Percentiles rank a stretch among this genome's conserved stretches.
Evolutionary conservation across 208 protist species (phyloP).

Genomic region (Sergeia podlipaevii): DNA sequence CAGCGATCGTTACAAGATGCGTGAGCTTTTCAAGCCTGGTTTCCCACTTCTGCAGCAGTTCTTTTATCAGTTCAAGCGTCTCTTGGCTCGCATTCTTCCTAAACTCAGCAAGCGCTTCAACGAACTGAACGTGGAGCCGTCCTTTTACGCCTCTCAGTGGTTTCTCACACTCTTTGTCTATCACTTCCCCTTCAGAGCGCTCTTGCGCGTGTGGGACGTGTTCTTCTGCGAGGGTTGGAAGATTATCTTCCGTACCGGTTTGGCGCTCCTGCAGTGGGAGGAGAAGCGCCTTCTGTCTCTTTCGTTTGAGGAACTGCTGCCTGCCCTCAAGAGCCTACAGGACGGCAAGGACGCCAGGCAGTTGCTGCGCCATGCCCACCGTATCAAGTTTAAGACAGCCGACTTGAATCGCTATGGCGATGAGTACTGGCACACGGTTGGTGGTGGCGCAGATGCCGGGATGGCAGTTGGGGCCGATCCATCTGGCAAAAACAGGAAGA

Average conservation of each 20-base stretch:
- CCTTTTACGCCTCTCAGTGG: constrained; percentile 92
- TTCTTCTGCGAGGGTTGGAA: constrained; percentile 94
- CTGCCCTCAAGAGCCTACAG: constrained; percentile 81
- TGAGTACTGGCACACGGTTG: constrained; percentile 68
- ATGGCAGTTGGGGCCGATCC: neutral
- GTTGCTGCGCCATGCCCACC: constrained; percentile 65
- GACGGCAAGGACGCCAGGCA: constrained; percentile 77
- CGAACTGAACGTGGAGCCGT: constrained; percentile 61
- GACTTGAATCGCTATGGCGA: constrained; percentile 76
- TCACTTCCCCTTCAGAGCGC: constrained; percentile 80
- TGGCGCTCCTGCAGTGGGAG: constrained; percentile 90
- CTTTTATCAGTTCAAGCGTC: constrained; percentile 84
- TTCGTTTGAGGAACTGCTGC: constrained; percentile 74
- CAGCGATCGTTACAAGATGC: constrained; percentile 73
- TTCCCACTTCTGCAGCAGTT: constrained; percentile 90
- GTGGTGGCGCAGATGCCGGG: neutral
- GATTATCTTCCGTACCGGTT: constrained; percentile 87
- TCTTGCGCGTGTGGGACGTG: constrained; percentile 92
- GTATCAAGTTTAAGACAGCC: constrained; percentile 85
- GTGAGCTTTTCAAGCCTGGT: constrained; percentile 82
- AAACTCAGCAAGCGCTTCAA: constrained; percentile 73
- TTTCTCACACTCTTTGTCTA: constrained; percentile 92
- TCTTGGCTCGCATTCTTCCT: constrained; percentile 76
- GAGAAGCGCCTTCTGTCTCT: constrained; percentile 64
- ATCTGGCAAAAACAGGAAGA: neutral